phyloP scores from a whole-genome alignment of 257 asterid species.

The Datura wrightii region DNA sequence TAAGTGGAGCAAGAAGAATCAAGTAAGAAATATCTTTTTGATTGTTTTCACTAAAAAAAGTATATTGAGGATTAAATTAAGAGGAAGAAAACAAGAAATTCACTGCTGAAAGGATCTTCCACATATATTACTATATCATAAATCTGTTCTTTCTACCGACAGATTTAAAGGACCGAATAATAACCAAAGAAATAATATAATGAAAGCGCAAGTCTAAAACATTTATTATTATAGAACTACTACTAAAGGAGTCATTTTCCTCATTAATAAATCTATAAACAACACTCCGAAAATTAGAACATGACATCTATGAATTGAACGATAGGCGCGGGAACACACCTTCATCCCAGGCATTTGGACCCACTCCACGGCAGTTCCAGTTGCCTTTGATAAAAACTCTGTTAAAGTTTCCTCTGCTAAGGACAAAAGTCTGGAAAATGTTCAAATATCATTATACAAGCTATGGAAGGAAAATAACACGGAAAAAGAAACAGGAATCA shows the following conservation, averaged over 20 bases:
- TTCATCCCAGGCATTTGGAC: conserved; percentile 99
- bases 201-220: neutral
- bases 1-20: neutral
- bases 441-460: conserved; percentile 35
- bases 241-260: neutral
- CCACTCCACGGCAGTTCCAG: conserved; percentile 99
- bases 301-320: neutral
- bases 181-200: neutral
- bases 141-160: neutral
- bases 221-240: neutral
- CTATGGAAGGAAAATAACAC: neutral
- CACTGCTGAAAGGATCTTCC: neutral
- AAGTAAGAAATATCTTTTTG: neutral
- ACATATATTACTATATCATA: neutral
- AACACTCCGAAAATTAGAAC: neutral
- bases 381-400: conserved; percentile 99
- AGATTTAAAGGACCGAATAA: neutral
- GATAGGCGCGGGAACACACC: conserved; percentile 45
- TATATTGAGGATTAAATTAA: neutral
- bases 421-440: conserved; percentile 79
- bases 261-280: neutral
- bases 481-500: neutral
- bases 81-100: neutral
- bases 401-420: conserved; percentile 99
- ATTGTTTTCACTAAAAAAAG: neutral